Conservation (phyloP, 2,329 filamentous ascomycete species). For the Paracamarosporium sp. region DNA sequence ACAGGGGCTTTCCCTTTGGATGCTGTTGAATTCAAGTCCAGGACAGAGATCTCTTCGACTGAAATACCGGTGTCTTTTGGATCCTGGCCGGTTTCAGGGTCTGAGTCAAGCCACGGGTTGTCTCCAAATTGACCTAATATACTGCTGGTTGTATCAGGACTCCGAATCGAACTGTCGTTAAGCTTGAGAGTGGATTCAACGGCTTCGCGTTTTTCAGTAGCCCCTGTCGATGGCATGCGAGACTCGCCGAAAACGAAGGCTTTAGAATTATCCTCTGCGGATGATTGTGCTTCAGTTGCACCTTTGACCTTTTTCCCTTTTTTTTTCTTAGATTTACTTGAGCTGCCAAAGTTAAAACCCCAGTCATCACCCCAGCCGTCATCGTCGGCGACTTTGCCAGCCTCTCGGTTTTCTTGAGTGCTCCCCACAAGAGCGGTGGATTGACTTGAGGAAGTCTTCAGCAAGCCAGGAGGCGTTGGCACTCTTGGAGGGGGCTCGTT, state of each 20-base stretch:
- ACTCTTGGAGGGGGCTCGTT: neutral
- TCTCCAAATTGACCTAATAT: neutral
- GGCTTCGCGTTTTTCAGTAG: neutral
- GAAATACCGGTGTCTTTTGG: neutral
- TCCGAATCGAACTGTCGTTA: neutral
- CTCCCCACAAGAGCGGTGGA: neutral
- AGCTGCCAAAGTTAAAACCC: neutral
- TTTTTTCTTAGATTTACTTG: neutral
- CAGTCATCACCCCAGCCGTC: neutral
- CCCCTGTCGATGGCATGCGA: neutral
- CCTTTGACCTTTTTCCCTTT: neutral
- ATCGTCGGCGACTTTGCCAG: neutral
- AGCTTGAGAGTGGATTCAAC: neutral
- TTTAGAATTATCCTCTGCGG: neutral
- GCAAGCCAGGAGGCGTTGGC: neutral
- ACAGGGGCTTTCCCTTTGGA: neutral
- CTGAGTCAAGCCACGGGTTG: neutral
- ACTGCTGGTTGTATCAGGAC: neutral
- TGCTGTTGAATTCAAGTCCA: neutral
- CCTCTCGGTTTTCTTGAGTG: neutral
- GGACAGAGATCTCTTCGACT: neutral
- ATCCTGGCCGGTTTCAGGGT: neutral
- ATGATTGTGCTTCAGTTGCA: neutral
- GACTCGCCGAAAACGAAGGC: neutral
- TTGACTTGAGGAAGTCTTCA: neutral